Evolutionary conservation across 805 yeast genomes (phyloP), one percentile per base, ranked within the genome.

Genomic region (Yarrowia phangngaensis): DNA sequence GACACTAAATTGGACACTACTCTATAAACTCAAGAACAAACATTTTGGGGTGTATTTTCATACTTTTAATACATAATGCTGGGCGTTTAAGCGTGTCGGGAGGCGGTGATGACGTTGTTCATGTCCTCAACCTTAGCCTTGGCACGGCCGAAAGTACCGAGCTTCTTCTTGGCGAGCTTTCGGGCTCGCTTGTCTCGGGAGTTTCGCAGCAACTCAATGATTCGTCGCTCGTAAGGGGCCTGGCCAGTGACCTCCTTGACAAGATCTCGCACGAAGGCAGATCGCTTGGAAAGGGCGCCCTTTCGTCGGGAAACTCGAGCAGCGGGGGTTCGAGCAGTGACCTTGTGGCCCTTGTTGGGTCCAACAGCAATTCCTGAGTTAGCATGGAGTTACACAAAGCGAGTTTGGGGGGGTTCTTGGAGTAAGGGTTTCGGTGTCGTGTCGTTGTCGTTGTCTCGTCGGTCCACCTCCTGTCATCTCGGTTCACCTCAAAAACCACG

Each of bases 111-210:
- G 80, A 90, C 79, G 72, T 77, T 74, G 83, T 78, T 86, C 89
- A 94, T 84, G 77, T 89, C 96, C 78, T 92, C 99, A 72, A 92
- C 95, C 89, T 92, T 92, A 73, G 87, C 92, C 85, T 87, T 86
- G 68, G 97, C 97, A 82, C 99, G 94, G 80, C 81, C 82, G 84
- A 90, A 95, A 67, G 98, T 87, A 78, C 99, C 99, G 71, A 92
- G 86, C 70, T 67, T 90, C 95, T 86, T 92, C 92, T 92, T 92
- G 63, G 97, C 97, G 71, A 92, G 88, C 88, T 92, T 92, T 87
- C 92, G 86, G 64, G 99, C 98, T 81, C 97, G 92, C 95, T 92
- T 92, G 79, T 92, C 99, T 82, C 96, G 95, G 72, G 96, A 89
- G 80, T 94, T 92, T 83, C 98, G 92, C 84, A 92, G 81, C 78